Conservation (phyloP, 1,284 basidiomycete genomes). For the Moesziomyces globuligerus region DNA sequence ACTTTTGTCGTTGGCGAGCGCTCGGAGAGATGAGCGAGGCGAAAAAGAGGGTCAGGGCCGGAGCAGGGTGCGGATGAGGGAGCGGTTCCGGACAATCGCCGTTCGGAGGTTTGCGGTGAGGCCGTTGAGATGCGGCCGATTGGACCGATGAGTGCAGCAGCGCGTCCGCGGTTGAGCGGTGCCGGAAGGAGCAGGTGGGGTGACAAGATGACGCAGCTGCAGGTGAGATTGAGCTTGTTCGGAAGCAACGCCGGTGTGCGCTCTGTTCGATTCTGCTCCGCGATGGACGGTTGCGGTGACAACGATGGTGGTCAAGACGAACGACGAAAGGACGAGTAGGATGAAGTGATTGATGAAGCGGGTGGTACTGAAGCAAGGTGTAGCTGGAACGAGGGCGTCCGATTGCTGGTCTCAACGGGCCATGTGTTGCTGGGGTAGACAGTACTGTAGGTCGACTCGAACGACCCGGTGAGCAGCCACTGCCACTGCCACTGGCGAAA, state of each 20-base stretch:
- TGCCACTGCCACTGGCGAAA: not conserved
- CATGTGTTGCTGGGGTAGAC: too few species aligned
- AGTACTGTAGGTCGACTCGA: too few species aligned
- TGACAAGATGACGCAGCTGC: not conserved
- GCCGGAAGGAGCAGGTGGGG: not conserved
- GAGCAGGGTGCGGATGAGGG: not conserved
- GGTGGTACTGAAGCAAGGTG: too few species aligned
- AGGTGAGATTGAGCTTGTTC: not conserved
- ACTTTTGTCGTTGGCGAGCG: not conserved
- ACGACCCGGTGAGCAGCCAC: too few species aligned
- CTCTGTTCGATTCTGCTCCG: too few species aligned
- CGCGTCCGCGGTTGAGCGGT: too few species aligned
- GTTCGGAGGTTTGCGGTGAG: too few species aligned
- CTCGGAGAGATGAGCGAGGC: not conserved
- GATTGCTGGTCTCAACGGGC: too few species aligned
- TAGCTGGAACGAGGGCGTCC: not conserved
- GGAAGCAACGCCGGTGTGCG: not conserved
- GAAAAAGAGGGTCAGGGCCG: not conserved
- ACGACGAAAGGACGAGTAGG: constrained; percentile 1
- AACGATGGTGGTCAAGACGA: constrained; percentile 5
- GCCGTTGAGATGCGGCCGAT: too few species aligned
- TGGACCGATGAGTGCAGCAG: too few species aligned
- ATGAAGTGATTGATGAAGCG: too few species aligned
- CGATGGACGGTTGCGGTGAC: too few species aligned
- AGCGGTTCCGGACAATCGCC: not conserved